A percentile compares a stretch with the other conserved stretches of the same genome.
phyloP scores from a whole-genome alignment of 495 filamentous ascomycete species.

The Lophiostoma macrostomum region DNA sequence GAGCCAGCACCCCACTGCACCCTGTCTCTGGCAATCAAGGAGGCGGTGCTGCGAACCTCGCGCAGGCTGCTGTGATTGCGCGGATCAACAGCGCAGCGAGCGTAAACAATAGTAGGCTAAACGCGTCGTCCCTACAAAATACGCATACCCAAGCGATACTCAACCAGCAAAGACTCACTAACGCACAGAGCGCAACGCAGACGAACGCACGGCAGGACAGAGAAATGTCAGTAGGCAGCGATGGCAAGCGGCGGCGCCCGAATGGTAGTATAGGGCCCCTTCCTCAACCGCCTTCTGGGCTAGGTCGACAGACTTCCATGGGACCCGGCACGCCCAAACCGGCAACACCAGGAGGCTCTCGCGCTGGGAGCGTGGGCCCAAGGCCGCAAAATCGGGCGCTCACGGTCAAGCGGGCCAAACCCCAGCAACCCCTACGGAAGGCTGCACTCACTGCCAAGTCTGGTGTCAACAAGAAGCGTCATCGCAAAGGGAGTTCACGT shows the following conservation, averaged over 20 bases:
- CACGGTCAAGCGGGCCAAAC: slow-evolving; percentile 59
- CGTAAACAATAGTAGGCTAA: slow-evolving; percentile 17
- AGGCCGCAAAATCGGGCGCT: slow-evolving; percentile 53
- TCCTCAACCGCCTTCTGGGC: slow-evolving; percentile 65
- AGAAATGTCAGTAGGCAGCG: slow-evolving; percentile 72
- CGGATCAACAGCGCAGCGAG: slow-evolving; percentile 37
- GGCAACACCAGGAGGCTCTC: slow-evolving; percentile 65
- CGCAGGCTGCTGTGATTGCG: slow-evolving; percentile 39
- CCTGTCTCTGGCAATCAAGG: slow-evolving; percentile 39
- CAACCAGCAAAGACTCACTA: slow-evolving; percentile 26
- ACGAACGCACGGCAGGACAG: slow-evolving; percentile 45
- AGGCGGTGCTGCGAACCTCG: slow-evolving; percentile 35
- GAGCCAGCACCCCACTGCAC: slow-evolving; percentile 48
- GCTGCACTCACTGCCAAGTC: slow-evolving; percentile 37
- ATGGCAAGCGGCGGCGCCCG: slow-evolving; percentile 69
- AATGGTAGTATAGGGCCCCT: slow-evolving; percentile 63
- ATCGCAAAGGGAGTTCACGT: slow-evolving; percentile 19
- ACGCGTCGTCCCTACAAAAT: slow-evolving; percentile 18
- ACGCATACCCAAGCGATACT: slow-evolving; percentile 29
- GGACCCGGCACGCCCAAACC: slow-evolving; percentile 86
- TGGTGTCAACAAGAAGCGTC: slow-evolving; percentile 30
- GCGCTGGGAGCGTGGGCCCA: slow-evolving; percentile 45
- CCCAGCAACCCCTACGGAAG: slow-evolving; percentile 50
- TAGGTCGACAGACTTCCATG: slow-evolving; percentile 74
- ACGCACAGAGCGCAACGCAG: slow-evolving; percentile 23